Evolutionary conservation across 2,329 filamentous ascomycete genomes (phyloP).

Genomic region (Phaeoacremonium minimum): DNA sequence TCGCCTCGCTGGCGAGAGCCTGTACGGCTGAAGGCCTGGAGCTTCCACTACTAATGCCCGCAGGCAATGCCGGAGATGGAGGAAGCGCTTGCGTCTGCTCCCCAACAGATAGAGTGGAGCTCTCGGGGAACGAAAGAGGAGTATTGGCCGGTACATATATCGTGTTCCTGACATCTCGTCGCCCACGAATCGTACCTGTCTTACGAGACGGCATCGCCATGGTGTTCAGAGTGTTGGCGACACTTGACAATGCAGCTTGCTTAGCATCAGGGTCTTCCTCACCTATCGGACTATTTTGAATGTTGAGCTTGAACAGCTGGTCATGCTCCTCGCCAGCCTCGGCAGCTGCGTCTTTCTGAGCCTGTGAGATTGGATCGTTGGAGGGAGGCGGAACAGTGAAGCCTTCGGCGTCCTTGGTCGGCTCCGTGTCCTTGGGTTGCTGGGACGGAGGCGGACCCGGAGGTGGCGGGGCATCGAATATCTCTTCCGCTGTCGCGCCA

Average conservation of each 20-base stretch:
- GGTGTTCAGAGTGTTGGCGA: slow-evolving; percentile 67
- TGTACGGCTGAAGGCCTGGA: slow-evolving; percentile 44
- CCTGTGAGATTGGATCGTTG: slow-evolving; percentile 66
- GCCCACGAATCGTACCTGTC: slow-evolving; percentile 75
- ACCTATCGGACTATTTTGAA: slow-evolving; percentile 71
- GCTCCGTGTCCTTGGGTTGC: slow-evolving; percentile 26
- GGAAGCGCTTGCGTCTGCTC: slow-evolving; percentile 16
- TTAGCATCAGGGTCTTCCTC: slow-evolving; percentile 74
- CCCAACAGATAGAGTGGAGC: slow-evolving; percentile 16
- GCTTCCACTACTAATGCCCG: slow-evolving; percentile 18
- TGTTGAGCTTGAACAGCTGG: slow-evolving; percentile 75
- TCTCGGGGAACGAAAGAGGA: slow-evolving; percentile 1
- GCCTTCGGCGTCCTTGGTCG: slow-evolving; percentile 67
- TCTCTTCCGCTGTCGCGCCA: slow-evolving; percentile 39
- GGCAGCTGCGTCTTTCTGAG: slow-evolving; percentile 60
- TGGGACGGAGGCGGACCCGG: slow-evolving; percentile 45
- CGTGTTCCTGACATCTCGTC: slow-evolving; percentile 88
- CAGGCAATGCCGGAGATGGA: slow-evolving; percentile 30
- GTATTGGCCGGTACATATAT: slow-evolving; percentile 63
- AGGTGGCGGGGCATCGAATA: slow-evolving; percentile 47
- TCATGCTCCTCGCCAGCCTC: slow-evolving; percentile 50
- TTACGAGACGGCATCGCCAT: slow-evolving; percentile 63
- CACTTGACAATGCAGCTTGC: slow-evolving; percentile 68
- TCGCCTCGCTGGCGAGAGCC: slow-evolving; percentile 58
- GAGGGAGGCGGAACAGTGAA: slow-evolving; percentile 66